Evolutionary conservation across 2,329 filamentous ascomycete genomes (phyloP), one percentile per base, ranked within the genome.

Genomic region (Aureobasidium sp.): DNA sequence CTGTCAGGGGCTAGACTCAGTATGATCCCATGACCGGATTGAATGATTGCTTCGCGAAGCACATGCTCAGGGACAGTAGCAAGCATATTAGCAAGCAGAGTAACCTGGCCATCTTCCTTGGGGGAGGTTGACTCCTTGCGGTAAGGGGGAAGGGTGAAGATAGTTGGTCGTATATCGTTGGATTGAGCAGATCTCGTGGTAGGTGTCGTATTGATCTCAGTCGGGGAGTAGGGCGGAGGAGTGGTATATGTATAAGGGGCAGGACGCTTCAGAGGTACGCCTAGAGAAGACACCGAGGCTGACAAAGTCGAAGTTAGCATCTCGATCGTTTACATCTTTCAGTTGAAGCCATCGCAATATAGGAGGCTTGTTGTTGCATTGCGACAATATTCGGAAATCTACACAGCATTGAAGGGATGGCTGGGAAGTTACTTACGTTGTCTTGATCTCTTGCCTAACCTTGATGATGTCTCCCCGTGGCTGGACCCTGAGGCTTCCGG

Each of bases 61-160:
- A 55, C 41, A 34, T 55, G 29, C 39, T 55, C 39, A 21, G 53
- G 53, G 5, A 55, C 53, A 8, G 29, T 55, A 4, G 53, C 41
- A 36, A 55, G 53, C 53, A 55, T 55, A n/a, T 45, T 55, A 4
- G 53, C 53, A 45, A 55, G 53, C 29, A 55, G 53, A 9, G 53
- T 16, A 5, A 55, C 29, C 53, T 45, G 53, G 32, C 27, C 21
- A 45, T 45, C 30, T 21, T 34, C 30, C 4, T 29, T 29, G 15
- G 39, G 32, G 10, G 53, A 30, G 8, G 10, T n/a, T 4, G n/a
- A 9, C 13, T 34, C 39, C 27, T 21, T 45, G 53, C 41, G 25
- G 27, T 44, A 45, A 15, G 53, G 53, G 5, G 53, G 53, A 7
- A 44, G n/a, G 3, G 39, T 55, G 53, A 55, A 55, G 9, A 55